Percentiles rank a stretch among this genome's conserved stretches.
phyloP scores from a whole-genome alignment of 2,329 filamentous ascomycete species.

The Ambrosiella beaveri region DNA sequence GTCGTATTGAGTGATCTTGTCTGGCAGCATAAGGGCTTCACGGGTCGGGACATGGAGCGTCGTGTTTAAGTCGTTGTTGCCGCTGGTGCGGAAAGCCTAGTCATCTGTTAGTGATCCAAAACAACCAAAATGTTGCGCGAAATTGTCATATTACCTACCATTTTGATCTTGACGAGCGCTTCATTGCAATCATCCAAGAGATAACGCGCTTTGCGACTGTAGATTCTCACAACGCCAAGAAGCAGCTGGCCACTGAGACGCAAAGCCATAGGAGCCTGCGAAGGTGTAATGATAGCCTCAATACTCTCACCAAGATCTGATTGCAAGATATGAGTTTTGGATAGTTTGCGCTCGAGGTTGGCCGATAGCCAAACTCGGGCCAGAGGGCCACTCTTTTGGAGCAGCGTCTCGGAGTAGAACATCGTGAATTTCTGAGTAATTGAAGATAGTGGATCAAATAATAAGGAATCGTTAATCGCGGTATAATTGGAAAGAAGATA shows the following conservation, averaged over 20 bases:
- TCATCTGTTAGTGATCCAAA: background rate
- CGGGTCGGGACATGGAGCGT: conserved; percentile 67
- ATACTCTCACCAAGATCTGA: conserved; percentile 92
- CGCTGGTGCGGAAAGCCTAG: conserved; percentile 81
- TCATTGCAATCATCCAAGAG: conserved; percentile 95
- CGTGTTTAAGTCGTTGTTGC: conserved; percentile 87
- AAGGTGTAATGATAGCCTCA: conserved; percentile 81
- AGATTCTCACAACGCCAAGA: conserved; percentile 91
- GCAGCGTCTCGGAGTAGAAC: conserved; percentile 94
- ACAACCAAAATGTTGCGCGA: background rate
- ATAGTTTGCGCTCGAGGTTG: conserved; percentile 95
- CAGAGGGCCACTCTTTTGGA: conserved; percentile 92
- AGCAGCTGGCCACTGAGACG: conserved; percentile 86
- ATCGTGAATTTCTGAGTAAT: conserved; percentile 32
- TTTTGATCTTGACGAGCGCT: conserved; percentile 93
- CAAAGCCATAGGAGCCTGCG: conserved; percentile 85
- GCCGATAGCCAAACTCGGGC: conserved; percentile 96
- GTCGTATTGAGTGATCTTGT: conserved; percentile 85
- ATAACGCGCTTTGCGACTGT: conserved; percentile 92
- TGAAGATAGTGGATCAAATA: background rate
- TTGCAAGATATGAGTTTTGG: conserved; percentile 87
- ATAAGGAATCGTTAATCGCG: background rate
- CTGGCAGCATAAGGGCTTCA: conserved; percentile 73
- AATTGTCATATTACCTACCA: conserved; percentile 40
- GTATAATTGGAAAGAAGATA: background rate